These are phyloP conservation scores for Senecio squalidus DNA, from an alignment of 140 eudicot genomes.

Conservation along the genomic window DNA sequence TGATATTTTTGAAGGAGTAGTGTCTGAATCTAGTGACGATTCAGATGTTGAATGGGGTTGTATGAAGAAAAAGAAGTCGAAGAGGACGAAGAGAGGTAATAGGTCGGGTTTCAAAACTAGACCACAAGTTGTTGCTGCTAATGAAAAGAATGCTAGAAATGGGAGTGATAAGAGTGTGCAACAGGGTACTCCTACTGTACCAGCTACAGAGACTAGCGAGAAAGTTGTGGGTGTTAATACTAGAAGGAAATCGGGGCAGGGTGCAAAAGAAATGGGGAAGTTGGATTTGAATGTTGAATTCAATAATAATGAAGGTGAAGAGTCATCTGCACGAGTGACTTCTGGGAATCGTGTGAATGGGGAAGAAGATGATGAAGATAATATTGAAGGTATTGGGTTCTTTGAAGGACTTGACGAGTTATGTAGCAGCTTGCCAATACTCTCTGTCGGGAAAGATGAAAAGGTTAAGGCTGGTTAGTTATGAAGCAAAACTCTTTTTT, in stretches of 20 bases:
- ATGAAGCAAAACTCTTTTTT: constrained; percentile 21
- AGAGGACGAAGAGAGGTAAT: background rate
- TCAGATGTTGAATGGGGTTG: background rate
- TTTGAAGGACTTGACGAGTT: constrained; percentile 89
- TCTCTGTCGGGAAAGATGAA: constrained; percentile 58
- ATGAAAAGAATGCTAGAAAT: background rate
- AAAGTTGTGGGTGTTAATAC: too few species aligned
- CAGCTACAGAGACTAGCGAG: constrained; percentile 16
- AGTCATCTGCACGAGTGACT: constrained; percentile 34
- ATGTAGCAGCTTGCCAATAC: constrained; percentile 63
- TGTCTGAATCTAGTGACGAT: background rate
- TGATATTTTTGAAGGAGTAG: background rate
- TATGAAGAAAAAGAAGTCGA: background rate
- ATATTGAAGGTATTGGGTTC: constrained; percentile 56
- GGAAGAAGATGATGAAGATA: constrained; percentile 56
- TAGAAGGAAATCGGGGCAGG: constrained; percentile 58
- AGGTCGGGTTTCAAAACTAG: too few species aligned
- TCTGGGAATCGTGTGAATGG: constrained; percentile 34
- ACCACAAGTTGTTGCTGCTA: too few species aligned
- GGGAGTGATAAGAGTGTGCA: background rate
- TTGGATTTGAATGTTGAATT: constrained; percentile 86
- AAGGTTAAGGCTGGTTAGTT: constrained; percentile 59
- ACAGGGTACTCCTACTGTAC: background rate
- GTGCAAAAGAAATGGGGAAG: constrained; percentile 57
- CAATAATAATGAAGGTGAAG: constrained; percentile 78